These are phyloP conservation scores for Osmanthus fragrans DNA, from an alignment of 257 asterid species.

Conservation along the genomic window DNA sequence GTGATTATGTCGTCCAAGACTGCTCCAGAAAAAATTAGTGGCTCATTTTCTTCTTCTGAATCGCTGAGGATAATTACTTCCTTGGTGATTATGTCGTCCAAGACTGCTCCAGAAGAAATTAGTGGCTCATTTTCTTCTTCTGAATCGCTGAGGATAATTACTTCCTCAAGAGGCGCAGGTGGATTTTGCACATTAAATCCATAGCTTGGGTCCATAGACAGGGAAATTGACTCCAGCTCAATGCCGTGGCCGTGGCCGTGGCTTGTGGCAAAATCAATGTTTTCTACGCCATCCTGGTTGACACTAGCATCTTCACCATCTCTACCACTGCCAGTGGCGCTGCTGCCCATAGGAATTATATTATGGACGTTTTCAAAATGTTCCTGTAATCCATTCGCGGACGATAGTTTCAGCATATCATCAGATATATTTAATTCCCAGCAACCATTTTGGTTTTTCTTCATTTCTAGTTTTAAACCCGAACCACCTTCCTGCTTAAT, in stretches of 20 bases:
- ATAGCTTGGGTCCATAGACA: constrained; percentile 48
- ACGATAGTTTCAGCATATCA: constrained; percentile 45
- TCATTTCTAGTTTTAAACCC: constrained; percentile 72
- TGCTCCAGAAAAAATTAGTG: no score
- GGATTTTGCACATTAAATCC: constrained; percentile 42
- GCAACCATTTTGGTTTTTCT: constrained; percentile 61
- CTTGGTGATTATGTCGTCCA: no score
- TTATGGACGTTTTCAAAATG: constrained; percentile 33
- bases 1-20: no score
- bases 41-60: no score
- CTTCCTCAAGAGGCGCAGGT: constrained; percentile 51
- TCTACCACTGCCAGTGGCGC: constrained; percentile 84
- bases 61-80: no score
- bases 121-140: constrained; percentile 73
- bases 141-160: constrained; percentile 86
- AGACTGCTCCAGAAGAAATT: constrained; percentile 40
- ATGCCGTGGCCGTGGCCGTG: no score
- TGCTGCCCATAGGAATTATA: constrained; percentile 81
- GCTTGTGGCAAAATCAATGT: constrained; percentile 54
- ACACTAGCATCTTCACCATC: constrained; percentile 89
- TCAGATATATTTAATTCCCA: constrained; percentile 79
- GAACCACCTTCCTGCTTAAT: constrained; percentile 76
- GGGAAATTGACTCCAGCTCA: constrained; percentile 70
- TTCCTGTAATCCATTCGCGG: constrained; percentile 44
- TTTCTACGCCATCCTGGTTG: constrained; percentile 73